phyloP scores from a whole-genome alignment of 1,139 yeast genomes.

The Suhomyces chickasaworum region DNA sequence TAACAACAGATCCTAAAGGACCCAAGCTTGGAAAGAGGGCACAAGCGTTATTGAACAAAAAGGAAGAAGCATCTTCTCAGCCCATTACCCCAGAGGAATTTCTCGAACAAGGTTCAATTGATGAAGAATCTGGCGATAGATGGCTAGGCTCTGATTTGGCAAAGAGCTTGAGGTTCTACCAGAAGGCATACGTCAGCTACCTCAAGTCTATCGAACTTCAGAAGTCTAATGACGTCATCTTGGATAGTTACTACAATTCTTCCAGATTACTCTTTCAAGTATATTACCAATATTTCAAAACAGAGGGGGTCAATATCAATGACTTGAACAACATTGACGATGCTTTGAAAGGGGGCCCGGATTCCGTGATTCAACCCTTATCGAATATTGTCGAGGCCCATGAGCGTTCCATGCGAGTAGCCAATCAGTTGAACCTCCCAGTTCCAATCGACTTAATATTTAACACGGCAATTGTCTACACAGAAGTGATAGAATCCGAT shows the following conservation, averaged over 20 bases:
- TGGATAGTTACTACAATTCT: conserved; percentile 51
- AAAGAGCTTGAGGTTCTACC: conserved; percentile 55
- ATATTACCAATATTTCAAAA: conserved; percentile 43
- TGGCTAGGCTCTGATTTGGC: conserved; percentile 59
- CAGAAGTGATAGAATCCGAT: conserved; percentile 46
- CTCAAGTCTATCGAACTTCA: conserved; percentile 29
- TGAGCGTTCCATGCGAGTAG: conserved; percentile 34
- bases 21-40: conserved; percentile 27
- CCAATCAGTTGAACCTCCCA: conserved; percentile 14
- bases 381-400: conserved; percentile 38
- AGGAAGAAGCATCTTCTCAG: conserved; percentile 17
- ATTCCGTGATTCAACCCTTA: conserved; percentile 44
- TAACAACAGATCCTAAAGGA: conserved; percentile 15
- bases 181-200: conserved; percentile 47
- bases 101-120: conserved; percentile 48
- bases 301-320: conserved; percentile 44
- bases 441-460: conserved; percentile 45
- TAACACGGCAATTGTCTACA: conserved; percentile 50
- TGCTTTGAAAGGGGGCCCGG: conserved; percentile 32
- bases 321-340: conserved; percentile 45
- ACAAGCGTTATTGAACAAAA: conserved; percentile 15
- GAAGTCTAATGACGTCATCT: conserved; percentile 13
- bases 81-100: conserved; percentile 48
- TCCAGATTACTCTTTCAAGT: conserved; percentile 53
- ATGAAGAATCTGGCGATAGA: conserved; percentile 60